Conservation (phyloP, 23 red algal genomes). For the Gracilaria domingensis region DNA sequence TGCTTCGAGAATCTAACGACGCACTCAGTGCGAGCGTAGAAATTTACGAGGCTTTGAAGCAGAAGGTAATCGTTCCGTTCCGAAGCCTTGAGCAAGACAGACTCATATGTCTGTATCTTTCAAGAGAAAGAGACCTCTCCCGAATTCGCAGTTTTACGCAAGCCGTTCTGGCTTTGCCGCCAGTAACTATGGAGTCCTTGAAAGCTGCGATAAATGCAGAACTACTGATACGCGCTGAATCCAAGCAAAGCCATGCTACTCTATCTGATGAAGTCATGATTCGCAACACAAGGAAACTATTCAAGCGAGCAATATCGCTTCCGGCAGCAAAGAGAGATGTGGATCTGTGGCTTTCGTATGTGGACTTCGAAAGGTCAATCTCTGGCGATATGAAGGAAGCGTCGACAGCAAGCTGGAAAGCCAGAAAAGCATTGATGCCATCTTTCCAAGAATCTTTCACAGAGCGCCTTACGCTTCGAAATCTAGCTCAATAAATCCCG, state of each 20-base stretch:
- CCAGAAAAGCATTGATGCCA: conserved; percentile 41
- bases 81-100: conserved; percentile 42
- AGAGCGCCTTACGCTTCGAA: conserved; percentile 45
- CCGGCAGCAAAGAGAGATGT: conserved; percentile 46
- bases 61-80: conserved; percentile 50
- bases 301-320: conserved; percentile 27
- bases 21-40: background rate
- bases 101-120: conserved; percentile 29
- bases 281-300: conserved; percentile 23
- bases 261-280: conserved; percentile 11
- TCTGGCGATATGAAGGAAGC: conserved; percentile 32
- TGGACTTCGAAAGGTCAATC: conserved; percentile 57
- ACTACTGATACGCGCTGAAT: background rate
- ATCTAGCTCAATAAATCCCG: background rate
- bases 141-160: conserved; percentile 17
- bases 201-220: conserved; percentile 53
- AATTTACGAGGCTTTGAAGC: conserved; percentile 38
- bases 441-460: conserved; percentile 21
- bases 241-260: background rate
- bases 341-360: conserved; percentile 41
- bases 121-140: conserved; percentile 2
- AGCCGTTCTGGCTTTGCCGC: conserved; percentile 24
- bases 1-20: background rate
- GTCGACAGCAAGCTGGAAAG: conserved; percentile 25
- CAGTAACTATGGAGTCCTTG: conserved; percentile 40